Evolutionary conservation across 2,329 filamentous ascomycete genomes (phyloP), one percentile per base, ranked within the genome.

Genomic region (Tolypocladium endophyticum): DNA sequence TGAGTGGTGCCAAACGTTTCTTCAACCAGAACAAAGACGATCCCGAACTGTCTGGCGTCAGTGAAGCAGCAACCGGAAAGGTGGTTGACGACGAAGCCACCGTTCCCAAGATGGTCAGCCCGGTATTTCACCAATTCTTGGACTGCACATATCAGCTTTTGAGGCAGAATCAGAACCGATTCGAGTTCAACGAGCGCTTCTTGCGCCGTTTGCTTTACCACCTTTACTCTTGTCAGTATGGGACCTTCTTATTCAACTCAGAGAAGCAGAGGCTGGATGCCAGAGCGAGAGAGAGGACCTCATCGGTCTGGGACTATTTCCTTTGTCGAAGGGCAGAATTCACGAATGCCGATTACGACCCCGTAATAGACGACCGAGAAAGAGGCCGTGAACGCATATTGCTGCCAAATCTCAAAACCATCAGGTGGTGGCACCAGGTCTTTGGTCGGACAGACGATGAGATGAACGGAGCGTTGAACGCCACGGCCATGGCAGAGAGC

Each of bases 251-350:
- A 6, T 96, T 90, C 74, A 97, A 99, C 75, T 95, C 86, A 59
- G 94, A 99, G 72, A 94, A 92, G 69, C 89, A 96, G 68, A 87
- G 94, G 4, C 77, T 84, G 20, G 88, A 94, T 52, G 82, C 84
- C 28, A 81, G 79, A 35, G 86, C 89, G 1, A 77, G 79, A 45
- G 86, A 92, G 66, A 81, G 84, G 58, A 96, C 92, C 4, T 82
- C 88, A 4, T 96, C 90, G 28, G 94, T 97, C 1, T 99, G 94
- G 94, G 89, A 94, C 65, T 97, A 97, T 71, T 97, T 99, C 73
- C 77, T 97, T 9, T 86, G 88, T 52, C 85, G 92, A 14, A 86
- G 84, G 64, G 79, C 83, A 25, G 89, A 96, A 68, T 99, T 97
- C 67, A 78, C 86, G 43, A 97, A 97, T 68, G 82, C 86, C 0